Evolutionary conservation across 768 basidiomycete species (phyloP), one percentile per base, ranked within the genome.

Genomic region (Multifurca ochricompacta): DNA sequence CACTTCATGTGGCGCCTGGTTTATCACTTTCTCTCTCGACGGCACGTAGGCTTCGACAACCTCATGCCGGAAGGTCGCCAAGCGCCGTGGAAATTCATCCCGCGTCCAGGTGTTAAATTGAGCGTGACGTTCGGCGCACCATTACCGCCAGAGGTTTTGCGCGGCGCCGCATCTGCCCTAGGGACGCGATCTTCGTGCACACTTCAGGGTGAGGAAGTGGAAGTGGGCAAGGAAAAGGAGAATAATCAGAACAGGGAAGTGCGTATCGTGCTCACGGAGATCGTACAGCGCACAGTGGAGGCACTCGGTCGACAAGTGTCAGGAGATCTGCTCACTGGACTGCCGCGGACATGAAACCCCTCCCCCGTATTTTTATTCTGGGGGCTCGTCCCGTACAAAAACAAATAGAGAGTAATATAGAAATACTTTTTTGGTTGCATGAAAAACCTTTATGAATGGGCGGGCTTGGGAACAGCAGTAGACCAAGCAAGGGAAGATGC

Each of bases 51-150:
- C 3, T 96, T 94, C 60, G 89, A 98, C 64, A 74, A 80, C 59
- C 72, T 96, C 16, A 94, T 98, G 92, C 89, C 91, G 39, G 92
- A 91, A 68, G 81, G 83, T 28, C 82, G 93, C 18, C 62, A 73
- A 2, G 85, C 80, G 62, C 92, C 91, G 3, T 78, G 75, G 73
- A 89, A 85, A 58, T 83, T 77, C 66, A 53, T 86, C 61, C 82
- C 94, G 36, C 74, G 80, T 56, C 66, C 75, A 30, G 75, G 88
- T 58, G 71, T 80, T 11, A 71, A 71, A 32, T 74, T 96, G 32
- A 81, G 80, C 61, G 77, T 97, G 48, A 83, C 87, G 0, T 86
- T 95, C 62, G 94, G 93, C 19, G 70, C 80, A 36, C 91, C 91
- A 1, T 70, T 94, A 44, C 73, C 78, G 21, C 54, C 71, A 0